phyloP scores from a whole-genome alignment of 2,329 filamentous ascomycete species.

The Cadophora malorum region DNA sequence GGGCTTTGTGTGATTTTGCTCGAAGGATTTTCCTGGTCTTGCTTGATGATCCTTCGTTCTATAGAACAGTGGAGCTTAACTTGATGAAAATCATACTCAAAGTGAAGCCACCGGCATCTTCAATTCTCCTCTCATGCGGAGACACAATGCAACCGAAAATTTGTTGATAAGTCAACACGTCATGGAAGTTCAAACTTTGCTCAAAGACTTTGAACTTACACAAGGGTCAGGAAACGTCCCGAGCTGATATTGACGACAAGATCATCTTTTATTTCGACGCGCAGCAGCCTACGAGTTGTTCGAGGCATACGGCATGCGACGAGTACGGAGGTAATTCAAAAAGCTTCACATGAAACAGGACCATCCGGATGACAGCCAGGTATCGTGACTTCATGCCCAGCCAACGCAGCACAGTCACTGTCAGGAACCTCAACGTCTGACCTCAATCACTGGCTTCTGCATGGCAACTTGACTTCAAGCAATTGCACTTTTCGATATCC shows the following conservation, averaged over 20 bases:
- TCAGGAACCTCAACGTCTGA: neutral
- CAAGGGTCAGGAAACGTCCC: slow-evolving; percentile 1
- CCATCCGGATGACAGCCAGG: neutral
- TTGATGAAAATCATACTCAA: neutral
- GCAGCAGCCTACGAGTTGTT: neutral
- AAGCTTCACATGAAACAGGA: neutral
- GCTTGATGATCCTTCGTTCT: neutral
- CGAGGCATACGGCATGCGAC: neutral
- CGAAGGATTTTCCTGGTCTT: neutral
- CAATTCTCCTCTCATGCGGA: neutral
- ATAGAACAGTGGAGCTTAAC: neutral
- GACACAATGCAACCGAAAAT: neutral
- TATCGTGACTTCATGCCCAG: neutral
- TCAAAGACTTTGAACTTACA: neutral
- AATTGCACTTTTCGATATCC: no score
- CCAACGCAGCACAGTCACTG: slow-evolving; percentile 31
- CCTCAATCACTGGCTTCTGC: neutral
- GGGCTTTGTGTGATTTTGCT: neutral
- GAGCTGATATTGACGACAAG: neutral
- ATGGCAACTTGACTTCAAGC: neutral
- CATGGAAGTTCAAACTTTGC: neutral
- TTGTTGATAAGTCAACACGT: neutral
- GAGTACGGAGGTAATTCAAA: neutral
- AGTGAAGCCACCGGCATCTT: neutral
- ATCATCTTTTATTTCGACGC: no score